Conservation (phyloP, 176 grass and related monocot genomes). For the Triticum dicoccoides region DNA sequence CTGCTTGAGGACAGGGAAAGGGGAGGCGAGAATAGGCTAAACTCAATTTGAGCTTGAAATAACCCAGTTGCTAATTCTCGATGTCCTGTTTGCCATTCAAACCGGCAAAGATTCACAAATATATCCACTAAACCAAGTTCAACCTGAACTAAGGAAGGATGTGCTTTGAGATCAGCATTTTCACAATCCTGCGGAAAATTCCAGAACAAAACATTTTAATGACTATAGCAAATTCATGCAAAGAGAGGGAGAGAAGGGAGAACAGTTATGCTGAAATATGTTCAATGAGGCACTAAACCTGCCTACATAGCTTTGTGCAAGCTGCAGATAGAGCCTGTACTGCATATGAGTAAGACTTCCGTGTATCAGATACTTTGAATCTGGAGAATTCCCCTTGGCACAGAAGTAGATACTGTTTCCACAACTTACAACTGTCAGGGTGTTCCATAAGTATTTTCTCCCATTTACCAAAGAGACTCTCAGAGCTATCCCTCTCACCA, state of each 20-base stretch:
- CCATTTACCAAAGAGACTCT: slow-evolving; percentile 66
- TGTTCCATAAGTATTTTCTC: slow-evolving; percentile 72
- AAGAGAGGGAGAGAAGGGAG: neutral
- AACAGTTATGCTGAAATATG: slow-evolving; percentile 18
- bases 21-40: slow-evolving; percentile 77
- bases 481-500: slow-evolving; percentile 66
- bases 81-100: slow-evolving; percentile 93
- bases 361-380: slow-evolving; percentile 87
- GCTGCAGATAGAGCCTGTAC: slow-evolving; percentile 75
- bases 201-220: slow-evolving; percentile 18
- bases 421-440: slow-evolving; percentile 78
- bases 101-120: slow-evolving; percentile 85
- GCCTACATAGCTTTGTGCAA: slow-evolving; percentile 84
- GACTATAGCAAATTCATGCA: neutral
- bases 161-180: slow-evolving; percentile 39
- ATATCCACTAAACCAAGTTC: slow-evolving; percentile 92
- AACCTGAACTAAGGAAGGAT: slow-evolving; percentile 59
- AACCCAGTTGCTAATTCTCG: slow-evolving; percentile 87
- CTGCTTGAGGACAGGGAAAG: slow-evolving; percentile 62
- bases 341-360: slow-evolving; percentile 71
- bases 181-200: slow-evolving; percentile 45
- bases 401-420: slow-evolving; percentile 91
- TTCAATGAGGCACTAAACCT: slow-evolving; percentile 59
- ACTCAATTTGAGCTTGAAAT: slow-evolving; percentile 94
- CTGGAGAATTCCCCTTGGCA: slow-evolving; percentile 89